Base-by-base conservation (phyloP, 2,329 filamentous ascomycete genomes). In the Microcyclosporella mali region DNA sequence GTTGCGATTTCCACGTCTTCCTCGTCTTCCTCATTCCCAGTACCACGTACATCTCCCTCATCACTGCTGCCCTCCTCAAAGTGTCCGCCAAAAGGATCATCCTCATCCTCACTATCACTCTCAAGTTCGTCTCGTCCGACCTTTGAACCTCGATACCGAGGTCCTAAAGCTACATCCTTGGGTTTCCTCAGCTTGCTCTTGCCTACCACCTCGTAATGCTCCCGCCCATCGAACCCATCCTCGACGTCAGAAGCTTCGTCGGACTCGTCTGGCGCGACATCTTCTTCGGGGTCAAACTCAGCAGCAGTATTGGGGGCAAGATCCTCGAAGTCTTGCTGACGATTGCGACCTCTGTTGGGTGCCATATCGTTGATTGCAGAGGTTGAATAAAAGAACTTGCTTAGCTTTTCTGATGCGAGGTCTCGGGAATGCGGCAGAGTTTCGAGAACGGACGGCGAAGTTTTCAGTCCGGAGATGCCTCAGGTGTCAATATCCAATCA, bases 141-240 rank as follows among this genome's bases (percentile, higher is more conserved):
- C 36, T 78, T 78, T 14, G 84, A 75, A 9, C 90, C 89, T 49
- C 81, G 75, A 65, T 97, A 97, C 60, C 87, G 78, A 11, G 84
- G 81, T 0, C 88, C 90, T 1, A 95, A 71, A 0, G 78, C 68
- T 14, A 82, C 67, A 17, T 75, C 74, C 27, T 87, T 81, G 45
- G 80, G 80, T 60, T 86, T 82, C 51, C 88, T 81, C 53, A 95
- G 70, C 62, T 85, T 90, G 69, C 84, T 92, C 72, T 89, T 92
- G 15, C 81, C 84, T 25, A 95, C 86, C 40, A 75, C 67, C 33
- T 85, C 77, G 61, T 97, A 97, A 63, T 97, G 90, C 57, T 95
- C 90, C 25, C 89, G 84, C 15, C 84, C 88, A 9, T 74, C 73
- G 47, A 77, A 67, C 9, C 62, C 70, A 53, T 74, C 65, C 31